Conservation (phyloP, 768 basidiomycete genomes). For the Ramaria sp. region DNA sequence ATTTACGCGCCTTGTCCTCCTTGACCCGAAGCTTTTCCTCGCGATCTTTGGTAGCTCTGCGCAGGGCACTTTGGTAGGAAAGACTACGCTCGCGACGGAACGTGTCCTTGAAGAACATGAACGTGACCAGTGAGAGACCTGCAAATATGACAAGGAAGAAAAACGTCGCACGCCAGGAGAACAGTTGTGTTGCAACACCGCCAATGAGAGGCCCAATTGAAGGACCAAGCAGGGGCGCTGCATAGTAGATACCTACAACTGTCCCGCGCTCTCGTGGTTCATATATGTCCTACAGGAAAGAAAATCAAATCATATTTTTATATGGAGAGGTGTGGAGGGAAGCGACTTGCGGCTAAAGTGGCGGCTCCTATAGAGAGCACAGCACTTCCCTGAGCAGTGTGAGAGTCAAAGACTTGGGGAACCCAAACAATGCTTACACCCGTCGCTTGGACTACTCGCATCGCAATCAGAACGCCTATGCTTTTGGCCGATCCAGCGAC, state of each 20-base stretch:
- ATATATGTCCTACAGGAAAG: constrained; percentile 42
- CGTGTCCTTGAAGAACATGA: constrained; percentile 69
- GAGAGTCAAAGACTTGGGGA: neutral
- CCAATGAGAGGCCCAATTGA: constrained; percentile 62
- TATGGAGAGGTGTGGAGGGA: neutral
- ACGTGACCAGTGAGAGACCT: constrained; percentile 41
- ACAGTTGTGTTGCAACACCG: constrained; percentile 45
- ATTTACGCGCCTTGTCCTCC: constrained; percentile 15
- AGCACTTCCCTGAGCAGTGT: constrained; percentile 40
- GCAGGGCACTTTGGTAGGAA: constrained; percentile 61
- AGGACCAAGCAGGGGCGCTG: constrained; percentile 68
- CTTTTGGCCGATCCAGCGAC: constrained; percentile 45
- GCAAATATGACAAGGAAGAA: constrained; percentile 69
- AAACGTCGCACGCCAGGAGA: constrained; percentile 73
- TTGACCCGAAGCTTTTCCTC: constrained; percentile 17
- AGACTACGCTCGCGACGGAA: constrained; percentile 76
- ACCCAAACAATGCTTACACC: constrained; percentile 32
- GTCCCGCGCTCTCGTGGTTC: constrained; percentile 65
- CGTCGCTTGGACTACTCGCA: constrained; percentile 57
- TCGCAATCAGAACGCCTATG: constrained; percentile 51
- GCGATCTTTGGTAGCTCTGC: constrained; percentile 18
- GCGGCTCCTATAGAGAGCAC: constrained; percentile 66
- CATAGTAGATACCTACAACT: constrained; percentile 74
- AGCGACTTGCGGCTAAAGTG: constrained; percentile 40
- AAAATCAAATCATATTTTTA: neutral